phyloP scores from a whole-genome alignment of 1,139 yeast genomes.

The Yamadazyma spencermartinsiae region DNA sequence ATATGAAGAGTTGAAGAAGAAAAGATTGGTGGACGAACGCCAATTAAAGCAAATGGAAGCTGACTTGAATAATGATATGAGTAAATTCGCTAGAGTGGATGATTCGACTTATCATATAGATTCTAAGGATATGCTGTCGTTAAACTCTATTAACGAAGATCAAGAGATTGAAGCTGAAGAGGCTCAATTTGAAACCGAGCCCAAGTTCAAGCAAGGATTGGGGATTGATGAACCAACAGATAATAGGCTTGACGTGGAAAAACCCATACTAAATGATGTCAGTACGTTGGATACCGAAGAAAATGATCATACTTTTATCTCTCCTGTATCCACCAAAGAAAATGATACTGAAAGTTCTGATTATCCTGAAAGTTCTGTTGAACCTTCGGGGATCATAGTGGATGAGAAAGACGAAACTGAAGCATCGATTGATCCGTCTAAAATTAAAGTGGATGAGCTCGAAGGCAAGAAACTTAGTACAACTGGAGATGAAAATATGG shows the following conservation, averaged over 20 bases:
- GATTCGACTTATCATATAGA: not conserved
- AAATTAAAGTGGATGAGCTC: constrained; percentile 6
- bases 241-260: not conserved
- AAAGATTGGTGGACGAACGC: constrained; percentile 22
- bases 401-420: constrained; percentile 18
- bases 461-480: constrained; percentile 4
- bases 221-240: not conserved
- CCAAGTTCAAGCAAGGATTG: not conserved
- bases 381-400: constrained; percentile 17
- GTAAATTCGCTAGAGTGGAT: constrained; percentile 2
- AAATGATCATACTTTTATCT: constrained; percentile 13
- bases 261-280: constrained; percentile 9
- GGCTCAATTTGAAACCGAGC: not conserved
- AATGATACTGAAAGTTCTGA: constrained; percentile 9
- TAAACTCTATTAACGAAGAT: constrained; percentile 2
- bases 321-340: constrained; percentile 13
- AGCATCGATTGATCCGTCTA: constrained; percentile 17
- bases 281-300: constrained; percentile 7
- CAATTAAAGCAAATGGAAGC: constrained; percentile 17
- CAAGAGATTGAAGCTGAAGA: constrained; percentile 3
- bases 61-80: constrained; percentile 6
- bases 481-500: constrained; percentile 1
- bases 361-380: constrained; percentile 7
- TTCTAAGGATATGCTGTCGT: not conserved
- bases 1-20: constrained; percentile 28